Base-by-base conservation (phyloP, 2,329 filamentous ascomycete genomes). In the Talaromyces sp. region DNA sequence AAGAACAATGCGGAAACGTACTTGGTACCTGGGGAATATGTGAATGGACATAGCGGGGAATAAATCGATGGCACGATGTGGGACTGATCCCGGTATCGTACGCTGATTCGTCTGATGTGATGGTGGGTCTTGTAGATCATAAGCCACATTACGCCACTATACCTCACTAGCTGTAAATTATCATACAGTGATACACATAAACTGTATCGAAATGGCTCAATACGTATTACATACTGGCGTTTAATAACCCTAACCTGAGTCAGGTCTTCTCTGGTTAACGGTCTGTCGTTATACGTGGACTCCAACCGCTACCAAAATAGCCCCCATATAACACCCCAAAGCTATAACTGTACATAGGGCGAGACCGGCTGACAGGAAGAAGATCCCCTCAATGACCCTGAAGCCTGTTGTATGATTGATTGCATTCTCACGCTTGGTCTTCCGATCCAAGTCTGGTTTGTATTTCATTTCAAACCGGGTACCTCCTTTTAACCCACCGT, bases 91-190 rank as follows among this genome's bases (percentile, higher is more conserved):
- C 29, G 47, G n/a, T 13, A 13, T 13, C 1, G 1, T 29, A 31
- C 13, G 22, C 13, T 54, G 27, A 54, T 54, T 54, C 51, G 51
- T 34, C 8, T 6, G 29, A 34, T 22, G 1, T 1, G 15, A 6
- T 19, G 7, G 1, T 34, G 29, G 51, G 17, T 3, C 22, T 1
- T 7, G 29, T 7, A 54, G 51, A 54, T 54, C 17, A 19, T 10
- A 54, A 34, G 51, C 51, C 51, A 34, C n/a, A 54, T 54, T 54
- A 54, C 51, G 51, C 51, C 51, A 54, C 29, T n/a, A 4, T 34
- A n/a, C 29, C 34, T 54, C 13, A 25, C 22, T 40, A n/a, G 38
- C 11, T 25, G 47, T 29, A 17, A 49, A 51, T 29, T 15, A 53
- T 15, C n/a, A n/a, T 53, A 53, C 47, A 43, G 40, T 43, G 19